Evolutionary conservation across 495 filamentous ascomycete genomes (phyloP), one percentile per base, ranked within the genome.

Genomic region (Podospora pseudocomata): DNA sequence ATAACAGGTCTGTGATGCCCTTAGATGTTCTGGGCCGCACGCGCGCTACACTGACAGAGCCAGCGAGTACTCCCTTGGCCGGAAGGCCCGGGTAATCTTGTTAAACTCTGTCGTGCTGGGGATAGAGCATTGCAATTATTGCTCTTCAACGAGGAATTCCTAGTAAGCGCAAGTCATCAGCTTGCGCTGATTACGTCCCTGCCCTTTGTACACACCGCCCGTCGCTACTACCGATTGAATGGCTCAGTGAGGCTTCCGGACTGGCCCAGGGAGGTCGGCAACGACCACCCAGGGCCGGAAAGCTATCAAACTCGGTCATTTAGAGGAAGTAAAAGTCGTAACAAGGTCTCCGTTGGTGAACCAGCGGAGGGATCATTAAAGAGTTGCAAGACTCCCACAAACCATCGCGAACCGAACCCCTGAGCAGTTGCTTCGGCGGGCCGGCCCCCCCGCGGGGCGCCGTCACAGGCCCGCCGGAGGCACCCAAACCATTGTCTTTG

Each of bases 111-210:
- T 89, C 85, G 87, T 89, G 85, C 85, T 89, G 85, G 86, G 86
- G 85, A 89, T 89, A 89, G 85, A 89, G 85, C 86, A 89, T 89
- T 90, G 85, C 86, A 89, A 88, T 88, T 89, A 88, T 89, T 90
- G 86, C 87, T 89, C 87, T 89, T 90, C 86, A 89, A 89, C 84
- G 85, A 89, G 86, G 85, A 89, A 89, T 89, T 84, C 86, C 84
- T 89, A 87, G 85, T 88, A 89, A 87, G 86, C 85, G 84, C 82
- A 84, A 87, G 84, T 89, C 85, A 88, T 89, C 85, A 89, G 85
- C 86, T 88, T 85, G 85, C 83, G 85, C 86, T 88, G 83, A 89
- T 87, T 89, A 88, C 85, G 84, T 88, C 85, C 86, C 86, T 89
- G 85, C 85, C 83, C 84, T 88, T 88, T 88, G 81, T 88, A 87